Evolutionary conservation across 345 rosid species (phyloP).

Genomic region (Hevea brasiliensis): DNA sequence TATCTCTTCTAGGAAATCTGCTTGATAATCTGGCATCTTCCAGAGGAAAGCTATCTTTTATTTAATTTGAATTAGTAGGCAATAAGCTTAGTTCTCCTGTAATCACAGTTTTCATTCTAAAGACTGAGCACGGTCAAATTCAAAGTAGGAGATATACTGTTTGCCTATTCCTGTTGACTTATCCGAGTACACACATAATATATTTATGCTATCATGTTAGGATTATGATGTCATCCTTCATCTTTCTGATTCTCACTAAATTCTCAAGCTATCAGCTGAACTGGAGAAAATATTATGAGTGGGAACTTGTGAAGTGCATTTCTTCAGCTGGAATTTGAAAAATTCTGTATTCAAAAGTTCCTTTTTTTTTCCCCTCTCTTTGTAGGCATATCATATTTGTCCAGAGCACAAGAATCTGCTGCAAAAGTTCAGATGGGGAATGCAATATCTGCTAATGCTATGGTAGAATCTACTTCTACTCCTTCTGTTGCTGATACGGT

Average conservation of each 20-base stretch:
- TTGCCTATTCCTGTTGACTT: not conserved
- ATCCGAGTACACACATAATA: not conserved
- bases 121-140: not conserved
- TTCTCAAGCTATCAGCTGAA: not conserved
- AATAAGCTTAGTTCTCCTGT: not conserved
- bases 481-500: conserved; percentile 68
- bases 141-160: not conserved
- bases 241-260: not conserved
- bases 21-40: not conserved
- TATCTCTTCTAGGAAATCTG: not conserved
- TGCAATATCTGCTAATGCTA: conserved; percentile 40
- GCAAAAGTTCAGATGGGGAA: conserved; percentile 57
- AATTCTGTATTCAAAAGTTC: not conserved
- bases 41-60: not conserved
- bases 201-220: not conserved
- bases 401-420: conserved; percentile 73
- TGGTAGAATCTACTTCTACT: conserved; percentile 38
- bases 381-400: conserved; percentile 81
- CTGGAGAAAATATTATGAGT: not conserved
- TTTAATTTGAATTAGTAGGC: not conserved
- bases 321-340: not conserved
- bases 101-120: not conserved
- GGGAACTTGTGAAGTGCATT: not conserved
- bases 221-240: not conserved
- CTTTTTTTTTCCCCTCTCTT: conserved; percentile 10